Conservation (phyloP, 2,329 filamentous ascomycete genomes). For the Didymella sp. region DNA sequence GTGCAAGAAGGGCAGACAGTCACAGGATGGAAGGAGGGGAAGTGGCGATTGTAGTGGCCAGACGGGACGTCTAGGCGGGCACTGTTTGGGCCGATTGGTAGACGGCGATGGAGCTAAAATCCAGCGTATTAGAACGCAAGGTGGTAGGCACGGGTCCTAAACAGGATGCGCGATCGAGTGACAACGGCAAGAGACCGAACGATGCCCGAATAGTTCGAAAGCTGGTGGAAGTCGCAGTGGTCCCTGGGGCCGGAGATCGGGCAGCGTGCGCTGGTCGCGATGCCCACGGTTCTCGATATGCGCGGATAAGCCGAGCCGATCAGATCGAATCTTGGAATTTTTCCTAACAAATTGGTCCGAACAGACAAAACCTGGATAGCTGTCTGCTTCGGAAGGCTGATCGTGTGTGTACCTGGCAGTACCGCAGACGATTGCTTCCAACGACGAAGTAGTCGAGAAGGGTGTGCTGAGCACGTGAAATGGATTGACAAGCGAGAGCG, state of each 20-base stretch:
- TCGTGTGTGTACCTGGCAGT: slow-evolving; percentile 24
- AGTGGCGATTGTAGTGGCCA: slow-evolving; percentile 34
- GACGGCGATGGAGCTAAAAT: slow-evolving; percentile 28
- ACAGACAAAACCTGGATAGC: background rate
- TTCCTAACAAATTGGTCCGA: slow-evolving; percentile 1
- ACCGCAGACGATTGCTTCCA: slow-evolving; percentile 23
- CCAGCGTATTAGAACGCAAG: slow-evolving; percentile 27
- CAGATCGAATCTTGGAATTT: slow-evolving; percentile 12
- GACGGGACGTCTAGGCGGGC: slow-evolving; percentile 28
- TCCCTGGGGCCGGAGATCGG: slow-evolving; percentile 27
- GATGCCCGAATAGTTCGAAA: background rate
- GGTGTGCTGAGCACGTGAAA: slow-evolving; percentile 10
- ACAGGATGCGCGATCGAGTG: slow-evolving; percentile 29
- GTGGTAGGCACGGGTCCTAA: slow-evolving; percentile 26
- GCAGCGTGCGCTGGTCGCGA: slow-evolving; percentile 14
- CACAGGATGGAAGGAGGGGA: slow-evolving; percentile 27
- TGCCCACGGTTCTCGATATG: slow-evolving; percentile 26
- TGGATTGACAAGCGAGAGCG: background rate
- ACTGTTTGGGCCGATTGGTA: slow-evolving; percentile 38
- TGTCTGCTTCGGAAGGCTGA: slow-evolving; percentile 11
- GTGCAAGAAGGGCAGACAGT: background rate
- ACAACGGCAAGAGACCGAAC: slow-evolving; percentile 18
- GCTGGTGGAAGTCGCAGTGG: background rate
- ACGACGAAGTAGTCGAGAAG: background rate
- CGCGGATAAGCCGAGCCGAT: slow-evolving; percentile 19